These are phyloP conservation scores for Cucumis hystrix DNA, from an alignment of 306 rosid species.

Conservation along the genomic window DNA sequence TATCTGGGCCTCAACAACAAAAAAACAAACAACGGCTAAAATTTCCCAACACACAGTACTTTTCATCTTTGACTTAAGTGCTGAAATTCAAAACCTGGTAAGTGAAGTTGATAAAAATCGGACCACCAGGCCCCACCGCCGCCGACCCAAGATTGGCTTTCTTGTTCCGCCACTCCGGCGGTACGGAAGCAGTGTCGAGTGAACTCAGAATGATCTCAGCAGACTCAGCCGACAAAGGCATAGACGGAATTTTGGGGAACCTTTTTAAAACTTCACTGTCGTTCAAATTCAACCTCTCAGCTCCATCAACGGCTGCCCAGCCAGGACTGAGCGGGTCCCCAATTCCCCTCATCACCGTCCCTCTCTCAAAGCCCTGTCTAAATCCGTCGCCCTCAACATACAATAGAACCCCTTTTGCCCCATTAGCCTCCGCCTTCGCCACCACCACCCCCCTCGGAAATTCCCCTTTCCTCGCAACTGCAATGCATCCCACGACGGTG, in stretches of 20 bases:
- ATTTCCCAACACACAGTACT: not conserved
- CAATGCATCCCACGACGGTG: slow-evolving; percentile 60
- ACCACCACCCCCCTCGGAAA: slow-evolving; percentile 46
- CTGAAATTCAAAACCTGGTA: slow-evolving; percentile 42
- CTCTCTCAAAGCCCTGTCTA: slow-evolving; percentile 78
- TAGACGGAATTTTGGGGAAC: slow-evolving; percentile 84
- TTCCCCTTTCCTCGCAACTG: slow-evolving; percentile 42
- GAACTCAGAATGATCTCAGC: slow-evolving; percentile 42
- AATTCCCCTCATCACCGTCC: slow-evolving; percentile 65
- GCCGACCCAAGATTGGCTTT: slow-evolving; percentile 16
- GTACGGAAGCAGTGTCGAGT: slow-evolving; percentile 34
- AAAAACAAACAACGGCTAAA: not conserved
- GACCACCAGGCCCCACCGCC: slow-evolving; percentile 77
- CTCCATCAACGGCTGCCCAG: slow-evolving; percentile 70
- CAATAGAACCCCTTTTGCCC: slow-evolving; percentile 57
- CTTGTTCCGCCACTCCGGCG: slow-evolving; percentile 42
- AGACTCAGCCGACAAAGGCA: slow-evolving; percentile 58
- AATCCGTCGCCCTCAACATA: slow-evolving; percentile 35
- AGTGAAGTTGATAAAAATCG: slow-evolving; percentile 59
- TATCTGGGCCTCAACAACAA: slow-evolving; percentile 6
- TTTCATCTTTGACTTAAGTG: slow-evolving; percentile 10
- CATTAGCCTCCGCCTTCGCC: slow-evolving; percentile 54
- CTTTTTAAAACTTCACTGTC: slow-evolving; percentile 52
- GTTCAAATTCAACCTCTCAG: slow-evolving; percentile 44
- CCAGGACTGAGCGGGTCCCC: slow-evolving; percentile 98